Base-by-base conservation (phyloP, 2,329 filamentous ascomycete genomes). In the Aspergillus candidus region DNA sequence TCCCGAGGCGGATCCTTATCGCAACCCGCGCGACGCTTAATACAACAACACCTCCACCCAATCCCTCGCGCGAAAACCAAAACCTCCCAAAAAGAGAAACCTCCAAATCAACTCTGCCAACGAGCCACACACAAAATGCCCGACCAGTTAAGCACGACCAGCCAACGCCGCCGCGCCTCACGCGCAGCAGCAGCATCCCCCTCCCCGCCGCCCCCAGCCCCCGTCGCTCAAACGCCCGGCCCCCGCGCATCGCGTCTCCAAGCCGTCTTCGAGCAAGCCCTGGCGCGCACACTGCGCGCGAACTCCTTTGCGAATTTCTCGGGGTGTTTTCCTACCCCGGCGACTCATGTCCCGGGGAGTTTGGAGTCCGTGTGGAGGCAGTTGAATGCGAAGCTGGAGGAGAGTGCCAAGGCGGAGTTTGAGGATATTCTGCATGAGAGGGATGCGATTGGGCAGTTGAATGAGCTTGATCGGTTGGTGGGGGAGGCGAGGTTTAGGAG, bases 271-370 rank as follows among this genome's bases (percentile, higher is more conserved):
- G 67, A 70, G 42, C 72, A 79, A 47, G 79, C 80, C 12, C 71
- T 82, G 15, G 70, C 72, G 10, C 76, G 79, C 48, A 78, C 80
- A 1, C 61, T 83, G n/a, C 75, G 76, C 49, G 78, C 78, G 40
- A 80, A 78, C 61, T 78, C 73, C 8, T 77, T 80, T 58, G 67
- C 70, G 38, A 82, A 82, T 54, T 84, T 83, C 59, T 72, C 77
- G 0, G 68, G 77, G 17, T 84, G 80, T 55, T 83, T 83, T 51
- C 80, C 80, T 0, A 84, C 80, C 0, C 75, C 79, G 2, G 76
- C 79, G 13, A 67, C 71, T 54, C 70, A 80, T 54, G 77, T 77
- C 10, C 75, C 78, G 1, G 74, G 73, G 18, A 73, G 72, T 34
- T 57, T 84, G 45, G 74, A 79, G 54, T 69, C 71, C 4, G 67